Conservation (phyloP, 495 filamentous ascomycete genomes). For the Tuber umbilicatum region DNA sequence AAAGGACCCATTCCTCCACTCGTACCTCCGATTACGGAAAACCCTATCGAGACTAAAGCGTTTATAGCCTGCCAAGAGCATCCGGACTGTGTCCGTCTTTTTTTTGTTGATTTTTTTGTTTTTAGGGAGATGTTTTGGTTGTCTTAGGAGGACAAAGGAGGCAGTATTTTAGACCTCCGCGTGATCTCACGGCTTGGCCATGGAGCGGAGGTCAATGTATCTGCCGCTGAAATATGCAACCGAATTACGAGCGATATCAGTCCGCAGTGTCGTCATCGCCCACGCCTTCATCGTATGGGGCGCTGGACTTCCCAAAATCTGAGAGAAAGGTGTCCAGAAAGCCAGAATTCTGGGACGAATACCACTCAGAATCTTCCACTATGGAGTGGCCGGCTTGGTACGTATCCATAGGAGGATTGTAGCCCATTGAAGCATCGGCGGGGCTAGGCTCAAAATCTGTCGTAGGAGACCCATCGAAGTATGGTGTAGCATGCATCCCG, state of each 20-base stretch:
- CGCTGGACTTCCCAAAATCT: background rate
- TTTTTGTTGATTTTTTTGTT: conserved; percentile 29
- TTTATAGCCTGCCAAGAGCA: conserved; percentile 23
- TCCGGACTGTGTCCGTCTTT: conserved; percentile 11
- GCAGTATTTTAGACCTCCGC: conserved; percentile 7
- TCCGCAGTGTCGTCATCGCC: conserved; percentile 23
- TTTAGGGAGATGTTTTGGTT: conserved; percentile 15
- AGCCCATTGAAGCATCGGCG: background rate
- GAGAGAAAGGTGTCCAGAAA: background rate
- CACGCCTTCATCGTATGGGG: conserved; percentile 10
- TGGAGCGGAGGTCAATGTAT: conserved; percentile 11
- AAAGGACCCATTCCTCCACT: conserved; percentile 24
- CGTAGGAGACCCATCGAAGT: conserved; percentile 3
- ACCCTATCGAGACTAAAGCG: conserved; percentile 17
- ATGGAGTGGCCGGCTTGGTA: background rate
- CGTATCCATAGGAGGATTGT: conserved; percentile 2
- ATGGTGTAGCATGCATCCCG: conserved; percentile 8
- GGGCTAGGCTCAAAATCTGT: conserved; percentile 19
- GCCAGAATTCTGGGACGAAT: background rate
- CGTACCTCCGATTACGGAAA: conserved; percentile 21
- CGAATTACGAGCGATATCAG: conserved; percentile 7
- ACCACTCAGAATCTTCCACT: conserved; percentile 1
- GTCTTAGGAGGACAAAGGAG: conserved; percentile 6
- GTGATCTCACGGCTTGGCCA: background rate
- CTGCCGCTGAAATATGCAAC: conserved; percentile 19